A percentile compares a stretch with the other conserved stretches of the same genome.
These are phyloP conservation scores for Collybia sordida DNA, from an alignment of 768 basidiomycete species.

Conservation along the genomic window DNA sequence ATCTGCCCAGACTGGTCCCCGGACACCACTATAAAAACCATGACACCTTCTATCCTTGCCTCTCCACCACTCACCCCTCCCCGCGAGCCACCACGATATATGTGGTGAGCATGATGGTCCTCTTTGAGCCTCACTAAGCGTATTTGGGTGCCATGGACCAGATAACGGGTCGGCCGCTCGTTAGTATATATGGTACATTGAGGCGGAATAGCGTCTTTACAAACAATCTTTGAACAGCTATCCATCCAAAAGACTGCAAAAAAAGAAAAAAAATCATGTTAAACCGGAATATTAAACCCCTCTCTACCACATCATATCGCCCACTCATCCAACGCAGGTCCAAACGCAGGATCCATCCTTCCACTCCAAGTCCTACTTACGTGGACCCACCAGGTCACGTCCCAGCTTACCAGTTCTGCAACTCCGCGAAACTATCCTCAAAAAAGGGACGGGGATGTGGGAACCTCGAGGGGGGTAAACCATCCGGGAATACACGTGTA, in stretches of 20 bases:
- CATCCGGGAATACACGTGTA: no score
- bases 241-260: neutral
- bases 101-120: constrained; percentile 22
- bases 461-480: no score
- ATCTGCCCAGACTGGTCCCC: constrained; percentile 24
- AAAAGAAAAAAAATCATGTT: neutral
- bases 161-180: neutral
- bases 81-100: constrained; percentile 12
- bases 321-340: constrained; percentile 54
- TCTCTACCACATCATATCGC: constrained; percentile 39
- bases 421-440: constrained; percentile 72
- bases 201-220: constrained; percentile 18
- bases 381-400: constrained; percentile 28
- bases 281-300: no score
- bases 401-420: constrained; percentile 61
- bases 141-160: neutral
- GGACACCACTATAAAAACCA: neutral
- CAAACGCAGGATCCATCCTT: constrained; percentile 31
- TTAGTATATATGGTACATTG: constrained; percentile 23
- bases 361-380: constrained; percentile 46
- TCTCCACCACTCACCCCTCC: constrained; percentile 10
- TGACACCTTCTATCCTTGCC: neutral
- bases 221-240: neutral
- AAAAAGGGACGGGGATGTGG: no score
- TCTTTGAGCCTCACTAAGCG: no score